Evolutionary conservation across 1,139 yeast genomes (phyloP).

Genomic region (Candida sp.): DNA sequence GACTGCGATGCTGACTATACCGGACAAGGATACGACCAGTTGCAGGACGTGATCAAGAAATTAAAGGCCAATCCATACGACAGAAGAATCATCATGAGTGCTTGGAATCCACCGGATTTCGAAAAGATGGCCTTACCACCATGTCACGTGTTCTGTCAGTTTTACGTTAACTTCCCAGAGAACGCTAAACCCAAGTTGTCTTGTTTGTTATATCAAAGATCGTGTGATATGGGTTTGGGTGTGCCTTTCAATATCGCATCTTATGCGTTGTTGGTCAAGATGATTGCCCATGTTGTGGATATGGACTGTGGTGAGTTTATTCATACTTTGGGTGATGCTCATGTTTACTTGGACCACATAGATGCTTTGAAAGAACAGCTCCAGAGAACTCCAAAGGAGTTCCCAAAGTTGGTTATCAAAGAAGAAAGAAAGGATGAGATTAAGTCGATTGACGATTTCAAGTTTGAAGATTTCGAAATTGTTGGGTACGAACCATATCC

Average conservation of each 20-base stretch:
- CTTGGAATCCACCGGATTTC: slow-evolving; percentile 99
- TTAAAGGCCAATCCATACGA: slow-evolving; percentile 91
- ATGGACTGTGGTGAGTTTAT: slow-evolving; percentile 96
- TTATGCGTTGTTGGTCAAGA: slow-evolving; percentile 86
- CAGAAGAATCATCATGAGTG: slow-evolving; percentile 91
- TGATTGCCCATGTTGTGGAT: slow-evolving; percentile 95
- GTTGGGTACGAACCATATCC: slow-evolving; percentile 80
- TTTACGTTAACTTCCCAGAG: slow-evolving; percentile 81
- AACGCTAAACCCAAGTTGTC: slow-evolving; percentile 65
- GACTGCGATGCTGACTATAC: slow-evolving; percentile 89
- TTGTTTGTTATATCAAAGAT: slow-evolving; percentile 91
- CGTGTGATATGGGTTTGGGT: slow-evolving; percentile 99
- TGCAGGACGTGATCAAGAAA: slow-evolving; percentile 77
- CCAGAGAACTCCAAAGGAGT: slow-evolving; percentile 70
- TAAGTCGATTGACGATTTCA: slow-evolving; percentile 81
- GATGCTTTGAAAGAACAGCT: slow-evolving; percentile 88
- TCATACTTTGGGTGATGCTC: slow-evolving; percentile 97
- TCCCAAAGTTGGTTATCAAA: slow-evolving; percentile 78
- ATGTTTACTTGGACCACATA: slow-evolving; percentile 89
- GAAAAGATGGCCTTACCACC: slow-evolving; percentile 97
- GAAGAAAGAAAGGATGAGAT: slow-evolving; percentile 55
- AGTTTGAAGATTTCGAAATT: slow-evolving; percentile 84
- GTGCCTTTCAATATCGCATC: slow-evolving; percentile 99
- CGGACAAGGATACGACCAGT: slow-evolving; percentile 91
- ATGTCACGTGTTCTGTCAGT: slow-evolving; percentile 96